phyloP scores from a whole-genome alignment of 75 land plant species.

The Sequoiadendron giganteum region DNA sequence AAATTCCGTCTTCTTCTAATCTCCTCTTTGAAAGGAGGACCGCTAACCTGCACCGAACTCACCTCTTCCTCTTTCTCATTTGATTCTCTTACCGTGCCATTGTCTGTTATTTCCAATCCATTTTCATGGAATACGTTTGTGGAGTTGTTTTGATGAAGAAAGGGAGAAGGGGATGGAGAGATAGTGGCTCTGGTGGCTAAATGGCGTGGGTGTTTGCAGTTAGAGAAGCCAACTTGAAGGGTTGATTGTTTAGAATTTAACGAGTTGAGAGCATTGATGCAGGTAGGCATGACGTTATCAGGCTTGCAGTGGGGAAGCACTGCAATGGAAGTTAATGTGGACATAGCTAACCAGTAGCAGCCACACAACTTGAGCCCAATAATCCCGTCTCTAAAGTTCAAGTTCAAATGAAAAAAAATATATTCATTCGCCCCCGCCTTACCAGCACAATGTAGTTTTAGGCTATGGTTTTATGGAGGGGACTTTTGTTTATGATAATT shows the following conservation, averaged over 20 bases:
- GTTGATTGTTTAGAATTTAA: background rate
- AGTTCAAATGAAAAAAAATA: too few species aligned
- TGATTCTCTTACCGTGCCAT: background rate
- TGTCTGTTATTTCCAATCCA: background rate
- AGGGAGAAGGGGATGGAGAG: background rate
- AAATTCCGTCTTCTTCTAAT: conserved; percentile 41
- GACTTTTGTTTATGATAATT: too few species aligned
- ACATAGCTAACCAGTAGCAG: background rate
- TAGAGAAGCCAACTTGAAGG: background rate
- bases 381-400: too few species aligned
- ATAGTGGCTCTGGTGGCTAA: background rate
- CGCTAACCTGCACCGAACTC: background rate
- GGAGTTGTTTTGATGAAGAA: background rate
- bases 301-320: background rate
- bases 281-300: background rate
- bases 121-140: background rate
- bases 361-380: background rate
- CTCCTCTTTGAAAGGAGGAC: conserved; percentile 8
- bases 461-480: too few species aligned
- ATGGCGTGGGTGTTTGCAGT: background rate
- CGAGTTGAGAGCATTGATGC: background rate
- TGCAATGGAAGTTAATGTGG: background rate
- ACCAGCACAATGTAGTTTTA: too few species aligned
- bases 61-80: background rate
- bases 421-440: too few species aligned